These are phyloP conservation scores for Termitomyces titanicus DNA, from an alignment of 768 basidiomycete genomes.

Conservation along the genomic window DNA sequence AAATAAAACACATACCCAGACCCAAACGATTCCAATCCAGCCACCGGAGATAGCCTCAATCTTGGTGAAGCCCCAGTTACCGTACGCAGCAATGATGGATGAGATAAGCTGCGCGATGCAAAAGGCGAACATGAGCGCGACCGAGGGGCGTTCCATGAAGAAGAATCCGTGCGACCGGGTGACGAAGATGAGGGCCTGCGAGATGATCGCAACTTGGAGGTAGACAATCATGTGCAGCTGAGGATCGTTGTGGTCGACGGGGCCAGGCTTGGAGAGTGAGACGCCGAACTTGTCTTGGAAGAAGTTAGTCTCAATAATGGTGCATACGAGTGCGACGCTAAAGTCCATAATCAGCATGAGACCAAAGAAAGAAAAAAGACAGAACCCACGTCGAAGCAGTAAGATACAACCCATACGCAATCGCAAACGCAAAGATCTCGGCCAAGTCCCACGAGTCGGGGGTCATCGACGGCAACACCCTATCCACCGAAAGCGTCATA, in stretches of 20 bases:
- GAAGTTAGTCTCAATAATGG: conserved; percentile 85
- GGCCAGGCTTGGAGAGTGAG: conserved; percentile 34
- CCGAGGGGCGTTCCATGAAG: conserved; percentile 95
- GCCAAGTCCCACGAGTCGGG: conserved; percentile 96
- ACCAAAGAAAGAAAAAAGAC: background rate
- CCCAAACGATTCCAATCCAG: conserved; percentile 98
- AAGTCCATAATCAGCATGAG: conserved; percentile 9
- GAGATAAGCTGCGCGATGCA: conserved; percentile 91
- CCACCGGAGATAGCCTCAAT: conserved; percentile 79
- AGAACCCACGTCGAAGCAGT: conserved; percentile 80
- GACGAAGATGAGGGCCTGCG: conserved; percentile 95
- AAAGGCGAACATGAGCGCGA: conserved; percentile 88
- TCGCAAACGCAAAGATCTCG: conserved; percentile 94
- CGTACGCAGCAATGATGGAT: conserved; percentile 93
- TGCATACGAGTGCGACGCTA: conserved; percentile 74
- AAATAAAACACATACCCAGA: conserved; percentile 65
- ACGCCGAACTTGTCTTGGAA: conserved; percentile 89
- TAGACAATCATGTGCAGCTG: conserved; percentile 88
- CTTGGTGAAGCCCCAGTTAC: conserved; percentile 90
- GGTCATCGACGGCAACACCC: conserved; percentile 87
- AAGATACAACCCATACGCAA: conserved; percentile 94
- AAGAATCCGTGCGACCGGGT: conserved; percentile 94
- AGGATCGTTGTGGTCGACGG: conserved; percentile 53
- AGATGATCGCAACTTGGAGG: conserved; percentile 98
- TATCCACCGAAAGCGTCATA: conserved; percentile 96